A percentile compares a stretch with the other conserved stretches of the same genome.
These are phyloP conservation scores for Zymoseptoria tritici DNA, from an alignment of 2,329 filamentous ascomycete genomes.

Conservation along the genomic window DNA sequence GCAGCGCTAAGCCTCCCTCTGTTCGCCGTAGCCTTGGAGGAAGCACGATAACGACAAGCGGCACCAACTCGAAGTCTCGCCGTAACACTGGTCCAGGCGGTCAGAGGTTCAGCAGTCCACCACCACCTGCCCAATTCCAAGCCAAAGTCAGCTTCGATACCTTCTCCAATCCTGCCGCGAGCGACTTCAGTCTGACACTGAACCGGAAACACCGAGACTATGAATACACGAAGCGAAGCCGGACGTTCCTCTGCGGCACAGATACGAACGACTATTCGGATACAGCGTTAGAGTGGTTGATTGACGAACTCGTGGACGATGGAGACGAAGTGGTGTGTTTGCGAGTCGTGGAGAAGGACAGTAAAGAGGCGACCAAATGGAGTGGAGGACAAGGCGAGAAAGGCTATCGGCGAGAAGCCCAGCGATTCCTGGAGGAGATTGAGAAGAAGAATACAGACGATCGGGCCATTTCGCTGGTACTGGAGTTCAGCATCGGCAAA, in stretches of 20 bases:
- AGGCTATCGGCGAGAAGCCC: conserved; percentile 66
- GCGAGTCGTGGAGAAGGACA: conserved; percentile 76
- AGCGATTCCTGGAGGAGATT: conserved; percentile 65
- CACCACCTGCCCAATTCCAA: conserved; percentile 48
- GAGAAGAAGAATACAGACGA: conserved; percentile 73
- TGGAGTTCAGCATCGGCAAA: conserved; percentile 85
- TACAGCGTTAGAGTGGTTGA: conserved; percentile 84
- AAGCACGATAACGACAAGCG: conserved; percentile 6
- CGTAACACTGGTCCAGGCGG: conserved; percentile 4
- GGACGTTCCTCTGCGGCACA: conserved; percentile 84
- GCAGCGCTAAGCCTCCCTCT: conserved; percentile 22
- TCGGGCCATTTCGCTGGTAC: conserved; percentile 73
- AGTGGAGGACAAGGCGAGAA: conserved; percentile 40
- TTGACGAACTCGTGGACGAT: conserved; percentile 87
- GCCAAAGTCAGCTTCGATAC: conserved; percentile 68
- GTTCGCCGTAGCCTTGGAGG: conserved; percentile 9
- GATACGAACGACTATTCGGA: conserved; percentile 90
- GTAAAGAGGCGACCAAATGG: conserved; percentile 50
- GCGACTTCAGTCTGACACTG: conserved; percentile 70
- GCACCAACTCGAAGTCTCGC: background rate
- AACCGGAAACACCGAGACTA: conserved; percentile 84
- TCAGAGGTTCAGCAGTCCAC: conserved; percentile 26
- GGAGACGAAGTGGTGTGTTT: conserved; percentile 90
- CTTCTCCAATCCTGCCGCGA: conserved; percentile 58
- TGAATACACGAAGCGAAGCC: conserved; percentile 68